Evolutionary conservation across 257 asterid species (phyloP).

Genomic region (Solanum infundibuliforme): DNA sequence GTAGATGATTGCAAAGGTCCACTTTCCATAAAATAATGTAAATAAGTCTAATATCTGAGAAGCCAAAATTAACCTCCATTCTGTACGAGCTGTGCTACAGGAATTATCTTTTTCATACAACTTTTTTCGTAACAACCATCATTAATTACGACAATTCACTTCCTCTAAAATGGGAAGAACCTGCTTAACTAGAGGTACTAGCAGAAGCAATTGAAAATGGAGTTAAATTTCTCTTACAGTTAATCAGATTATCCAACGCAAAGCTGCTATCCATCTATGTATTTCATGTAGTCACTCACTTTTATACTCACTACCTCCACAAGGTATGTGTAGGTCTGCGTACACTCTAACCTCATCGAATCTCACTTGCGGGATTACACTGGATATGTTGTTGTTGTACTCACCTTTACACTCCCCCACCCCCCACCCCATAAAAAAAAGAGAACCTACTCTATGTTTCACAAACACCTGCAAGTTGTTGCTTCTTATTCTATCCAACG

Average conservation of each 20-base stretch:
- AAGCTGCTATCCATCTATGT: neutral
- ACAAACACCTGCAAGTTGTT: neutral
- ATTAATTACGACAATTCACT: neutral
- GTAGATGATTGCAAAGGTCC: conserved; percentile 4
- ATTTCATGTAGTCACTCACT: neutral
- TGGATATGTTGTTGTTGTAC: neutral
- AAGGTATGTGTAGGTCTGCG: neutral
- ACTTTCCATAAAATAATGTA: neutral
- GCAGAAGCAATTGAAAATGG: neutral
- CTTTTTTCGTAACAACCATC: neutral
- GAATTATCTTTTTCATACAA: neutral
- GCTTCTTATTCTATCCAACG: neutral
- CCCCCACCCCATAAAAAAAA: neutral
- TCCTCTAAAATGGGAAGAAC: neutral
- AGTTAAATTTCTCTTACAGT: neutral
- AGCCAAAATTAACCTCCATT: neutral
- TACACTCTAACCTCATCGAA: neutral
- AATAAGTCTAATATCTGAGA: neutral
- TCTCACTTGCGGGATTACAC: neutral
- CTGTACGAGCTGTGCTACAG: neutral
- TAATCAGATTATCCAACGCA: neutral
- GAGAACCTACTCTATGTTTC: neutral
- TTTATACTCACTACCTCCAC: neutral
- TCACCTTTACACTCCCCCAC: neutral
- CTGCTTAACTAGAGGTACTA: neutral